These are phyloP conservation scores for Piper betle DNA, from an alignment of 164 flowering plant genomes.

Conservation along the genomic window DNA sequence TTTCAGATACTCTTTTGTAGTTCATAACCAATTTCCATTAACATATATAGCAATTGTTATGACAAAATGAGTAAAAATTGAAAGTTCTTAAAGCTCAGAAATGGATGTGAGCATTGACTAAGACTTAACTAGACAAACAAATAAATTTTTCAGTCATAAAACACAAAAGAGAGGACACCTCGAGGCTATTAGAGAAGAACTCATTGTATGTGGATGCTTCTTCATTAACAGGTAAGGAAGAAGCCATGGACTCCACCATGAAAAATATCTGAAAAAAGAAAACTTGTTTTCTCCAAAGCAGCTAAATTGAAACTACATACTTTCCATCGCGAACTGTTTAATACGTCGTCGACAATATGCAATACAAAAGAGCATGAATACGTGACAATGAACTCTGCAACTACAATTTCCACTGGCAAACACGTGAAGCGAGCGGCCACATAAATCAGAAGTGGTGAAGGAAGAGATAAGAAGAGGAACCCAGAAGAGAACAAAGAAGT, in stretches of 20 bases:
- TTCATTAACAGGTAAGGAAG: slow-evolving; percentile 24
- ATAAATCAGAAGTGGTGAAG: too few species aligned
- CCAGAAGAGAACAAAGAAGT: too few species aligned
- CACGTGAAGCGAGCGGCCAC: too few species aligned
- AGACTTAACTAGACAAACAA: background rate
- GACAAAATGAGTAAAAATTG: too few species aligned
- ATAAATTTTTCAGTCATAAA: too few species aligned
- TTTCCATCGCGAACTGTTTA: background rate
- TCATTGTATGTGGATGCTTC: slow-evolving; percentile 68
- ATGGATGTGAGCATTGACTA: too few species aligned
- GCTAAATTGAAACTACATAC: background rate
- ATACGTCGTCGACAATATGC: background rate
- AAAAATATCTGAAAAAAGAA: background rate
- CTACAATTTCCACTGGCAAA: too few species aligned
- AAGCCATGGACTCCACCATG: slow-evolving; percentile 14
- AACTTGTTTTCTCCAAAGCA: slow-evolving; percentile 12
- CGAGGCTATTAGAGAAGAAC: slow-evolving; percentile 74
- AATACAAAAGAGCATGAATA: background rate
- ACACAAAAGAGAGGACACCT: slow-evolving; percentile 28
- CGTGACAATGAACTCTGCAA: background rate
- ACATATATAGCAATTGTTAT: too few species aligned
- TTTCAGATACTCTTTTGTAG: too few species aligned
- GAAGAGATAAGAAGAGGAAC: too few species aligned
- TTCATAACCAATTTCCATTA: too few species aligned
- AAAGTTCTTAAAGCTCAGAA: too few species aligned